Evolutionary conservation across 257 asterid genomes (phyloP).

Genomic region (Solanum appendiculatum): DNA sequence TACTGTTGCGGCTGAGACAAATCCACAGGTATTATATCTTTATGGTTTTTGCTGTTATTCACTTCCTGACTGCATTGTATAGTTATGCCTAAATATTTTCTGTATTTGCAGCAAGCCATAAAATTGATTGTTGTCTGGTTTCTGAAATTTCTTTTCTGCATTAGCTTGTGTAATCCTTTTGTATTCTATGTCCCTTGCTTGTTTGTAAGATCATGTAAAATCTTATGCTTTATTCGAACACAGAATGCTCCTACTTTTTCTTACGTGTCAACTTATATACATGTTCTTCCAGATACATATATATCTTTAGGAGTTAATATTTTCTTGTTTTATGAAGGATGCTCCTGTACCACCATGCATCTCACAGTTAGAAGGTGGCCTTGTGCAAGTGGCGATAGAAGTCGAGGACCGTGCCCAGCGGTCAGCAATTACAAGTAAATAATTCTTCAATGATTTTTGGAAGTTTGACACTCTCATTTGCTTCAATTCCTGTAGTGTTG

Average conservation of each 20-base stretch:
- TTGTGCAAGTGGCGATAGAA: constrained; percentile 98
- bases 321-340: constrained; percentile 44
- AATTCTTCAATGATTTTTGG: not conserved
- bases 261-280: not conserved
- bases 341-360: constrained; percentile 99
- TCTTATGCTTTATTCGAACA: not conserved
- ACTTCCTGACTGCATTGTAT: not conserved
- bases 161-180: not conserved
- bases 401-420: constrained; percentile 98
- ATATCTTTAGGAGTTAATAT: not conserved
- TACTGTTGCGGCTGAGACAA: constrained; percentile 95
- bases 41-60: not conserved
- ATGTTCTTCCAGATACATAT: not conserved
- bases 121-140: not conserved
- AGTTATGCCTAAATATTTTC: not conserved
- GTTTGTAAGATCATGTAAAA: not conserved
- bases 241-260: not conserved
- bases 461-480: not conserved
- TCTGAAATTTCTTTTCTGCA: constrained; percentile 1
- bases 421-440: constrained; percentile 86
- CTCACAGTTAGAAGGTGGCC: constrained; percentile 92
- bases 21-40: constrained; percentile 63
- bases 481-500: not conserved
- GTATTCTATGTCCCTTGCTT: not conserved
- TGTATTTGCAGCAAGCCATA: not conserved